These are phyloP conservation scores for Drechslerella coelobrocha DNA, from an alignment of 2,329 filamentous ascomycete species.

Conservation along the genomic window DNA sequence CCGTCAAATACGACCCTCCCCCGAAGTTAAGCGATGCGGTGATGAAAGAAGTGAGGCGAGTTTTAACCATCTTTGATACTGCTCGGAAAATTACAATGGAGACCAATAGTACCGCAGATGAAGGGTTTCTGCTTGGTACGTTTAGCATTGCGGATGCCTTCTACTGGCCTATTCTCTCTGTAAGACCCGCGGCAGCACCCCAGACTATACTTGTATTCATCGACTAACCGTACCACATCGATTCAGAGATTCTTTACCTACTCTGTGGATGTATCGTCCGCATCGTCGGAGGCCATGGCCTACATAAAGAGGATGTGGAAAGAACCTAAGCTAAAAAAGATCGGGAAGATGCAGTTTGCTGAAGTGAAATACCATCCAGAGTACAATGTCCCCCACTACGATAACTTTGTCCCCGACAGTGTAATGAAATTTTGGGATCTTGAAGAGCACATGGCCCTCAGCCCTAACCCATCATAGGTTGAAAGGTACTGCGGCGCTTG, in stretches of 20 bases:
- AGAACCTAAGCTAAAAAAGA: slow-evolving; percentile 28
- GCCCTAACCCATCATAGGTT: neutral
- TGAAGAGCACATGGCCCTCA: slow-evolving; percentile 19
- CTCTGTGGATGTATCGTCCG: slow-evolving; percentile 24
- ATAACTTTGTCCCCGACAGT: slow-evolving; percentile 36
- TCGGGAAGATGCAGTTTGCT: slow-evolving; percentile 33
- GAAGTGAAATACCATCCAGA: slow-evolving; percentile 29
- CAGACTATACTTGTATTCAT: neutral
- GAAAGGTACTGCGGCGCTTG: neutral
- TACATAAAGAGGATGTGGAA: slow-evolving; percentile 49
- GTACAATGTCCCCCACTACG: slow-evolving; percentile 41
- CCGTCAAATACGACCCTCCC: slow-evolving; percentile 33
- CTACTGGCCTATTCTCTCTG: slow-evolving; percentile 44
- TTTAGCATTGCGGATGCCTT: slow-evolving; percentile 47
- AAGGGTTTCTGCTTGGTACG: slow-evolving; percentile 30
- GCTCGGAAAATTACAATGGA: slow-evolving; percentile 27
- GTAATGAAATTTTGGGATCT: slow-evolving; percentile 43
- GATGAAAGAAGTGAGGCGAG: slow-evolving; percentile 20
- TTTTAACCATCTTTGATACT: slow-evolving; percentile 28
- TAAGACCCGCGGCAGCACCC: neutral
- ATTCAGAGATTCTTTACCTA: slow-evolving; percentile 40
- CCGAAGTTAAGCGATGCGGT: slow-evolving; percentile 21
- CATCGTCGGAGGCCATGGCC: slow-evolving; percentile 13
- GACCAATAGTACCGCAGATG: slow-evolving; percentile 13
- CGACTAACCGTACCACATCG: neutral